Evolutionary conservation across 108 stramenopile genomes (phyloP).

Genomic region (Fragilaria radians): DNA sequence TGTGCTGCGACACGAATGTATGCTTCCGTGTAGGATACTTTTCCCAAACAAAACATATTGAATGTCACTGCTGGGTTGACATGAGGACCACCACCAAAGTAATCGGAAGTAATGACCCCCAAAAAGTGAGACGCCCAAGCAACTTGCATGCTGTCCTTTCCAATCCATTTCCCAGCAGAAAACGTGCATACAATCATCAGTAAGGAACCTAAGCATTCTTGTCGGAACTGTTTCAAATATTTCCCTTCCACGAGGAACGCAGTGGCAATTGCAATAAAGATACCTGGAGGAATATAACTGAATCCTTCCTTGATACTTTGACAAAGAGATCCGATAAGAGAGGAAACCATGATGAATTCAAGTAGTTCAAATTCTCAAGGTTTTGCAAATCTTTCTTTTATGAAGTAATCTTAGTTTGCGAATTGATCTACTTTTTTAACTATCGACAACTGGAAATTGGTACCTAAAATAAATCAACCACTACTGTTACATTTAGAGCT

Average conservation of each 20-base stretch:
- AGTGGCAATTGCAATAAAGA: constrained; percentile 41
- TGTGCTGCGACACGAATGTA: constrained; percentile 70
- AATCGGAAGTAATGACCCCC: constrained; percentile 79
- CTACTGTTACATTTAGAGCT: too few relatives aligned
- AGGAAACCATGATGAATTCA: too few relatives aligned
- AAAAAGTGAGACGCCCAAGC: constrained; percentile 69
- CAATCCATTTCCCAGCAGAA: constrained; percentile 86
- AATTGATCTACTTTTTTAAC: too few relatives aligned
- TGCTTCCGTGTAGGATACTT: constrained; percentile 68
- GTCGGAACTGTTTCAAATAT: constrained; percentile 43
- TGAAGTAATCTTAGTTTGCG: too few relatives aligned
- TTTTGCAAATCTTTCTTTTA: too few relatives aligned
- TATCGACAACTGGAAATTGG: too few relatives aligned
- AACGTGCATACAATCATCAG: constrained; percentile 83
- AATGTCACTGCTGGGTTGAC: constrained; percentile 77
- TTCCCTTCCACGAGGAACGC: constrained; percentile 55
- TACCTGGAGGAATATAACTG: constrained; percentile 55
- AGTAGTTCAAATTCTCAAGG: too few relatives aligned
- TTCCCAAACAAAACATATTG: constrained; percentile 69
- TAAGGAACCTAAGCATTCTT: constrained; percentile 75
- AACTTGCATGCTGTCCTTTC: constrained; percentile 32
- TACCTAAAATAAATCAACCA: too few relatives aligned
- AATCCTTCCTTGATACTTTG: constrained; percentile 15
- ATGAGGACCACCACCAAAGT: constrained; percentile 48
- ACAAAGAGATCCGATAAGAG: constrained; percentile 6